A percentile compares a stretch with the other conserved stretches of the same genome.
These are phyloP conservation scores for Colletotrichum sp. DNA, from an alignment of 2,329 filamentous ascomycete species.

Conservation along the genomic window DNA sequence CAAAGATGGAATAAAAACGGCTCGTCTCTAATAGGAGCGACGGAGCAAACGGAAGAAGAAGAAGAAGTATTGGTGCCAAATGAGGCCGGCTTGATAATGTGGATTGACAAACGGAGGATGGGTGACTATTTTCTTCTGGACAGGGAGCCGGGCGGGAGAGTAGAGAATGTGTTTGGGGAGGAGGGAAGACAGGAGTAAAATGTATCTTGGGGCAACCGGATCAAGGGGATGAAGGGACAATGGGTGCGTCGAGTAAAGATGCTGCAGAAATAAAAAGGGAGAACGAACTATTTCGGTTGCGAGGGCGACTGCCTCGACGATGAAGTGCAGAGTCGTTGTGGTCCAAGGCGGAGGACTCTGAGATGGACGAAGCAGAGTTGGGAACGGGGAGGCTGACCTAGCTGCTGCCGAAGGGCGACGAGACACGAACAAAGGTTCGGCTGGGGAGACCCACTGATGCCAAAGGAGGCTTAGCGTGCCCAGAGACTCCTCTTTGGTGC, in stretches of 20 bases:
- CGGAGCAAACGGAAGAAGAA: conserved; percentile 14
- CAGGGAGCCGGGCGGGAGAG: conserved; percentile 7
- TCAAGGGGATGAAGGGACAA: conserved; percentile 13
- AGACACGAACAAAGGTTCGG: conserved; percentile 19
- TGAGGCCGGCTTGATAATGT: not conserved
- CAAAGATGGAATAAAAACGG: conserved; percentile 16
- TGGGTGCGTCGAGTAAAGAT: conserved; percentile 15
- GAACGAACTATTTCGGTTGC: conserved; percentile 24
- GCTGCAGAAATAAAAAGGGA: conserved; percentile 18
- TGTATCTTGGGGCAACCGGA: not conserved
- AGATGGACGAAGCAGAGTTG: conserved; percentile 17
- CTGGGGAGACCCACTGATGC: not conserved
- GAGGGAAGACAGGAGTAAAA: not conserved
- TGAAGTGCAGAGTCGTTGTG: conserved; percentile 12
- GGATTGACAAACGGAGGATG: conserved; percentile 17
- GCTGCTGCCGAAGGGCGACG: conserved; percentile 3
- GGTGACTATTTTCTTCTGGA: not conserved
- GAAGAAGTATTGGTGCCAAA: conserved; percentile 8
- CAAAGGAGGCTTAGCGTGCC: not conserved
- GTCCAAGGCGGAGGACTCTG: conserved; percentile 9
- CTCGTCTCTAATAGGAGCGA: not conserved
- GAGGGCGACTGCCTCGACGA: conserved; percentile 20
- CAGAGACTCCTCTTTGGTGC: not conserved
- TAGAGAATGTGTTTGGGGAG: not conserved
- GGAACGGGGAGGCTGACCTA: not conserved